Percentiles rank a stretch among this genome's conserved stretches.
Evolutionary conservation across 2,329 filamentous ascomycete species (phyloP).

Genomic region (Stemphylium lycopersici): DNA sequence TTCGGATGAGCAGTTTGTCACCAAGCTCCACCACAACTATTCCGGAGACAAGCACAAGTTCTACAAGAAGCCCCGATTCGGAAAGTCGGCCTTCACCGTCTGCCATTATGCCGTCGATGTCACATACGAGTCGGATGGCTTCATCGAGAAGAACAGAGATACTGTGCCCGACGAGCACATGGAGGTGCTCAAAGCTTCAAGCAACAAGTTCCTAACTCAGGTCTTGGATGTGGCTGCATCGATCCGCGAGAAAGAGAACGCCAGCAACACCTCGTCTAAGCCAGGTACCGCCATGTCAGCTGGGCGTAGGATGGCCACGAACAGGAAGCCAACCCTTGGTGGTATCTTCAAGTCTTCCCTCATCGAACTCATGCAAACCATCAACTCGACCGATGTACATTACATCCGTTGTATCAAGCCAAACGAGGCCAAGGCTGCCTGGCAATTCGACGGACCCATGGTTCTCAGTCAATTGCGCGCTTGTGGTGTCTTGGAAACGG

Average conservation of each 20-base stretch:
- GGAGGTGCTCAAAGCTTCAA: constrained; percentile 84
- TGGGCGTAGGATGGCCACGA: constrained; percentile 87
- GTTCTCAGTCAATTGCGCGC: constrained; percentile 95
- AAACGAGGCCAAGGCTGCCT: constrained; percentile 93
- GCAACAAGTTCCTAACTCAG: constrained; percentile 81
- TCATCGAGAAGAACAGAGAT: constrained; percentile 99
- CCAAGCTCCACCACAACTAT: constrained; percentile 94
- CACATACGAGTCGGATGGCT: constrained; percentile 97
- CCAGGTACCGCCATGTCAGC: constrained; percentile 65
- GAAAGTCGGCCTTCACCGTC: constrained; percentile 96
- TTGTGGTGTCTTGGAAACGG: constrained; percentile 98
- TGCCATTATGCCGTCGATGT: constrained; percentile 98
- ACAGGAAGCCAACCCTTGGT: constrained; percentile 94
- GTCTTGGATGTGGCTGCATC: constrained; percentile 85
- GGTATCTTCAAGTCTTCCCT: constrained; percentile 98
- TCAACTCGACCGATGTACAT: constrained; percentile 97
- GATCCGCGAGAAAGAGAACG: constrained; percentile 86
- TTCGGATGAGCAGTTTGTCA: constrained; percentile 95
- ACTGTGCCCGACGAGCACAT: constrained; percentile 98
- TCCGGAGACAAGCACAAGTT: constrained; percentile 89
- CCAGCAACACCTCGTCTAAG: constrained; percentile 70
- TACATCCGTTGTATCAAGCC: constrained; percentile 99
- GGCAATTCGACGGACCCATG: constrained; percentile 99
- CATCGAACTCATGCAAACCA: constrained; percentile 97
- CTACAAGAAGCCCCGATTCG: constrained; percentile 98